Conservation (phyloP, 2,329 filamentous ascomycete species). For the Neopestalotiopsis rosae region DNA sequence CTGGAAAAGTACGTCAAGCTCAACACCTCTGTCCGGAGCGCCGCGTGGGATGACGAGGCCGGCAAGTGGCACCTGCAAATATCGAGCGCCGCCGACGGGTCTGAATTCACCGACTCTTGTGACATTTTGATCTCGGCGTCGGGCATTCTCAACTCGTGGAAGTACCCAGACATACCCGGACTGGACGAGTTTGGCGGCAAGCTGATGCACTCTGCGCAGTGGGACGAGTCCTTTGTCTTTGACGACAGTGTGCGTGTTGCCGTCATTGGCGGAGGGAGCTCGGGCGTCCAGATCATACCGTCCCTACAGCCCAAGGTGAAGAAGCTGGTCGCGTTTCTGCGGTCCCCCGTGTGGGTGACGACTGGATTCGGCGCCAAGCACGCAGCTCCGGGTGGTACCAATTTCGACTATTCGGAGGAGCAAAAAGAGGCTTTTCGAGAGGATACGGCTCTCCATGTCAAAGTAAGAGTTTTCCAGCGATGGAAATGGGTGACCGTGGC, state of each 20-base stretch:
- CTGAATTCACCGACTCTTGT: neutral
- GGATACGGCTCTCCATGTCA: neutral
- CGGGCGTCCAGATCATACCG: neutral
- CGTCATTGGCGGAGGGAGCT: neutral
- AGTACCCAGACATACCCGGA: neutral
- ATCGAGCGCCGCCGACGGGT: neutral
- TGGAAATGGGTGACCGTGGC: neutral
- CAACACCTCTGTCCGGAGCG: neutral
- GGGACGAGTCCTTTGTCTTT: neutral
- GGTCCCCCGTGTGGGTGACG: conserved; percentile 2
- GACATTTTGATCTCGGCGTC: conserved; percentile 2
- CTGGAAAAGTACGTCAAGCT: conserved; percentile 5
- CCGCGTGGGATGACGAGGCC: neutral
- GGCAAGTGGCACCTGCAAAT: conserved; percentile 1
- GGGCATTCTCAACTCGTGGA: conserved; percentile 8
- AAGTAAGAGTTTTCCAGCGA: neutral
- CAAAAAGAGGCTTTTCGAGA: neutral
- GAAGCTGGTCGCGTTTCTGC: neutral
- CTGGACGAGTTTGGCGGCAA: neutral
- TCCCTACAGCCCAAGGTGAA: conserved; percentile 3
- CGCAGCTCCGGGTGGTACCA: neutral
- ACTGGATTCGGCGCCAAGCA: conserved; percentile 10
- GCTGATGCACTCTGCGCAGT: conserved; percentile 5
- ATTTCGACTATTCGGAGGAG: conserved; percentile 3
- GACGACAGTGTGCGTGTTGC: neutral